Evolutionary conservation across 1,284 basidiomycete species (phyloP), one percentile per base, ranked within the genome.

Genomic region (Sparassis latifolia): DNA sequence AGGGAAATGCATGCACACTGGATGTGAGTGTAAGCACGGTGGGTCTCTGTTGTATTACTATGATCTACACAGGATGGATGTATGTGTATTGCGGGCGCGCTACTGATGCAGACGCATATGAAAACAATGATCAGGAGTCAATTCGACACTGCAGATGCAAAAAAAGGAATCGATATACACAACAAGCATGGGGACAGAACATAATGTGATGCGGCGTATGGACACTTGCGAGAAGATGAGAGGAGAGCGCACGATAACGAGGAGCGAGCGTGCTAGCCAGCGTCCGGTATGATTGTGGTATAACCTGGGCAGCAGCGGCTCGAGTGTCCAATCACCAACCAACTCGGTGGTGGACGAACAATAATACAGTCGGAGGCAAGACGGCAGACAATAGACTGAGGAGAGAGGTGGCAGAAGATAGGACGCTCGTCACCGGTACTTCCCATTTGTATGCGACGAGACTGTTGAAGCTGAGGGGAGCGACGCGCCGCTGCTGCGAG

Each of bases 381-480:
- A 7, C 6, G 35, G 35, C 12, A 37, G 20, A 20, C 12, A 37
- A 37, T 12, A 37, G 35, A 37, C 7, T 37, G 35, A 37, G 12
- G 35, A 37, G 6, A 6, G 35, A 37, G 7, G 35, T 6, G 35
- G 12, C 35, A 37, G 12, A 37, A 37, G 12, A 37, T 12, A 37
- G 12, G 35, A 37, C 7, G 12, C 35, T 42, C 43, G 58, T 64
- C 61, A 65, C 57, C 64, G 63, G 49, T 63, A 62, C 53, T 65
- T 65, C 47, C 62, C 64, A 43, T 66, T 65, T 29, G 59, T 57
- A 42, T 64, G 63, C 33, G 64, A 61, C 7, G 65, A 58, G 28
- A 50, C 56, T 28, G 64, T 58, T 3, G 65, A 60, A 12, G 58
- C 55, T 3, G 61, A 58, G 1, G 61, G 59, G 1, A 58, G 48